phyloP scores from a whole-genome alignment of 305 asterid genomes.

The Solanum hybrid region DNA sequence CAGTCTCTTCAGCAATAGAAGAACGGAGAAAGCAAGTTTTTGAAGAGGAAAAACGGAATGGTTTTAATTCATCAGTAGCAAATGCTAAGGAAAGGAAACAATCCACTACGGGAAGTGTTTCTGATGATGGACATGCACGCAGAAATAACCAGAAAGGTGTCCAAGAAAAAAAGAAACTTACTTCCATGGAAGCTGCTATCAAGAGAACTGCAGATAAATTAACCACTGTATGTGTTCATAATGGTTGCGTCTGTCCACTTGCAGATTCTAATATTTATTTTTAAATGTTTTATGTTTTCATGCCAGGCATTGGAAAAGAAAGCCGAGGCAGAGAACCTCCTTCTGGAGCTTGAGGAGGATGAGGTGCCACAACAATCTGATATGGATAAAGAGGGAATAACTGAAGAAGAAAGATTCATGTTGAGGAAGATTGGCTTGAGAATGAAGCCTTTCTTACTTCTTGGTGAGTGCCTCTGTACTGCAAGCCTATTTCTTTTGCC shows the following conservation, averaged over 20 bases:
- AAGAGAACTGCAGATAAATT: slow-evolving; percentile 51
- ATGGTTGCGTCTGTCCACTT: slow-evolving; percentile 6
- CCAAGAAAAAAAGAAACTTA: slow-evolving; percentile 31
- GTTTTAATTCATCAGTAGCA: slow-evolving; percentile 8
- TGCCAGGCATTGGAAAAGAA: slow-evolving; percentile 78
- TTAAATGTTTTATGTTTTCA: slow-evolving; percentile 15
- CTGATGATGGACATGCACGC: slow-evolving; percentile 28
- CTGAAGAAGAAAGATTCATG: slow-evolving; percentile 94
- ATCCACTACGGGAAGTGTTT: slow-evolving; percentile 16
- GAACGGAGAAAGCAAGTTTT: slow-evolving; percentile 52
- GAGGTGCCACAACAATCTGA: slow-evolving; percentile 49
- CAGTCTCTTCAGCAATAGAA: slow-evolving; percentile 83
- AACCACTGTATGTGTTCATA: slow-evolving; percentile 47
- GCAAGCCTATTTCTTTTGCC: not conserved
- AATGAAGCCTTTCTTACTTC: slow-evolving; percentile 77
- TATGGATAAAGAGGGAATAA: slow-evolving; percentile 82
- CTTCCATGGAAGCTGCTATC: slow-evolving; percentile 33
- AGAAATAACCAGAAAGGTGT: slow-evolving; percentile 20
- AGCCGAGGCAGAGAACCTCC: slow-evolving; percentile 66
- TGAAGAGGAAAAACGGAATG: slow-evolving; percentile 18
- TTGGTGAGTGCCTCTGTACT: slow-evolving; percentile 48
- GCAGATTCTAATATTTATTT: slow-evolving; percentile 8
- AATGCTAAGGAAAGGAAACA: slow-evolving; percentile 20
- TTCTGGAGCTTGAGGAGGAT: slow-evolving; percentile 49
- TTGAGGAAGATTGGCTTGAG: slow-evolving; percentile 87